Conservation (phyloP, 2,329 filamentous ascomycete species). For the Coniochaeta pulveracea region DNA sequence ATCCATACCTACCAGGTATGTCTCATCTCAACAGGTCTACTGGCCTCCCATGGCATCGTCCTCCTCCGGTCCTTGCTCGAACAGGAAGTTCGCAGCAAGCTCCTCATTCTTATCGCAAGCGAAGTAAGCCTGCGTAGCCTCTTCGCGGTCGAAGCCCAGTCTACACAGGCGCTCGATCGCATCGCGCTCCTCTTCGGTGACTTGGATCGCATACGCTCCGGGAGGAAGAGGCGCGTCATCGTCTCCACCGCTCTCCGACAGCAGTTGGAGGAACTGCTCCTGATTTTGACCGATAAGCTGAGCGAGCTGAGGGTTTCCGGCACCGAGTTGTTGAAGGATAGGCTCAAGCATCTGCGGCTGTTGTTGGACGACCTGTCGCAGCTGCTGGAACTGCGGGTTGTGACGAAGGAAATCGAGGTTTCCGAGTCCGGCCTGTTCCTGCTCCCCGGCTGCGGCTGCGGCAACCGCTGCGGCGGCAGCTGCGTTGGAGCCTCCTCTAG, state of each 20-base stretch:
- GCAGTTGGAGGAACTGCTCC: constrained; percentile 81
- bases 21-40: too few species aligned
- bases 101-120: constrained; percentile 99
- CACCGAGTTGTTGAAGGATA: constrained; percentile 89
- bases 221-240: constrained; percentile 78
- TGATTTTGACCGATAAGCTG: constrained; percentile 86
- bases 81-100: constrained; percentile 93
- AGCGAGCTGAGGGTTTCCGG: constrained; percentile 88
- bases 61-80: constrained; percentile 89
- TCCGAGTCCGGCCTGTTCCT: constrained; percentile 43
- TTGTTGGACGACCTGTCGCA: constrained; percentile 93
- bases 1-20: too few species aligned
- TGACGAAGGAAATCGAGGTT: constrained; percentile 90
- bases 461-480: constrained; percentile 37
- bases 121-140: constrained; percentile 96
- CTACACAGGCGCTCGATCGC: constrained; percentile 92
- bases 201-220: constrained; percentile 77
- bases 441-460: constrained; percentile 30
- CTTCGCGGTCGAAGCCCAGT: constrained; percentile 84
- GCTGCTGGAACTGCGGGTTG: constrained; percentile 95
- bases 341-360: constrained; percentile 98
- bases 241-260: constrained; percentile 71
- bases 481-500: constrained; percentile 27
- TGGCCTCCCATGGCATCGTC: too few species aligned
- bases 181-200: constrained; percentile 92